phyloP scores from a whole-genome alignment of 805 yeast genomes.

The Yarrowia sp. region DNA sequence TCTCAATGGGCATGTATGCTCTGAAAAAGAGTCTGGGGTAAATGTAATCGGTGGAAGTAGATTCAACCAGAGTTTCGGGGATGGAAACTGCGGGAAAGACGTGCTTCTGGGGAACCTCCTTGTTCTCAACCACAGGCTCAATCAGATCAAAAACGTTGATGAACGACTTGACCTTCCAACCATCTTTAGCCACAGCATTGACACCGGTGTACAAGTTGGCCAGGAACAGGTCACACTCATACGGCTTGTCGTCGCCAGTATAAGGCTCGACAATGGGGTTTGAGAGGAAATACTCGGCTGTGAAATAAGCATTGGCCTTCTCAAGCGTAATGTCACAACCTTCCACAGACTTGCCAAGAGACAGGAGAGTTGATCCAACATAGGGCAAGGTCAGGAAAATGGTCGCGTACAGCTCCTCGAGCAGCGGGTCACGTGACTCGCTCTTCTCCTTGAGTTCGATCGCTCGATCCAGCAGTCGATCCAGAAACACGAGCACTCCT shows the following conservation, averaged over 20 bases:
- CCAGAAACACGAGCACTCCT: conserved; percentile 58
- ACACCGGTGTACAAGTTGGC: conserved; percentile 7
- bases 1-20: conserved; percentile 58
- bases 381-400: conserved; percentile 67
- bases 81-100: conserved; percentile 50
- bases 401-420: conserved; percentile 71
- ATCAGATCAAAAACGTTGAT: conserved; percentile 41
- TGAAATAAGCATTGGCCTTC: conserved; percentile 13
- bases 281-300: neutral
- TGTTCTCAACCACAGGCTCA: conserved; percentile 17
- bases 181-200: conserved; percentile 18
- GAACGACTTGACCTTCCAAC: conserved; percentile 46
- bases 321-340: neutral
- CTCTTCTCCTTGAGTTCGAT: conserved; percentile 54
- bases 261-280: conserved; percentile 33
- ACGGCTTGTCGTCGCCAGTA: conserved; percentile 30
- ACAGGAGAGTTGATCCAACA: conserved; percentile 24
- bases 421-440: conserved; percentile 55
- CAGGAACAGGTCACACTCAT: conserved; percentile 11
- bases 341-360: neutral
- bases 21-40: conserved; percentile 66
- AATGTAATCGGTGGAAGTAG: conserved; percentile 54
- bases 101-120: conserved; percentile 40
- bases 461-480: conserved; percentile 62
- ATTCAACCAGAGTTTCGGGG: conserved; percentile 43